A percentile compares a stretch with the other conserved stretches of the same genome.
Conservation (phyloP, 129 eudicot species). For the Scalesia atractyloides region DNA sequence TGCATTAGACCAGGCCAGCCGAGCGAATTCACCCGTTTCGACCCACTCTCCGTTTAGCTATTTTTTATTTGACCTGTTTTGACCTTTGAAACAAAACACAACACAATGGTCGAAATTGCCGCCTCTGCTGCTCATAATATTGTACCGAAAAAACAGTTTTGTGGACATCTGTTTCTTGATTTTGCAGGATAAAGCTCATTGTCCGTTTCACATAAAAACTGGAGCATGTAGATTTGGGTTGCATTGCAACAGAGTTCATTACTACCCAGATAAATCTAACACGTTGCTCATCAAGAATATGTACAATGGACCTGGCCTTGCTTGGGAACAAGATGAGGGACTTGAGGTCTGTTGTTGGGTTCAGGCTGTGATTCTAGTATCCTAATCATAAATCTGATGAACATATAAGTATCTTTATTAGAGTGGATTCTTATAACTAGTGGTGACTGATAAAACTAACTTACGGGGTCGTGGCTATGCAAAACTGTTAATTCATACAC, state of each 20-base stretch:
- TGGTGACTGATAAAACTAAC: conserved; percentile 23
- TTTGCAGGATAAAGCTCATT: conserved; percentile 97
- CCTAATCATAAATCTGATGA: conserved; percentile 52
- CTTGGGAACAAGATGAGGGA: conserved; percentile 99
- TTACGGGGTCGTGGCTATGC: conserved; percentile 1
- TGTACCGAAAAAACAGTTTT: conserved; percentile 15
- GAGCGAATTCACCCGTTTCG: neutral
- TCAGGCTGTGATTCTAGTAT: conserved; percentile 83
- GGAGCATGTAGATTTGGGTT: conserved; percentile 96
- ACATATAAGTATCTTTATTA: conserved; percentile 8
- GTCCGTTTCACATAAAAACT: conserved; percentile 97
- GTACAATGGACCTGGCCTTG: conserved; percentile 97
- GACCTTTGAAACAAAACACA: neutral
- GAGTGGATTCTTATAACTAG: conserved; percentile 2
- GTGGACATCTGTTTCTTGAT: conserved; percentile 17
- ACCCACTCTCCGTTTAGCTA: neutral
- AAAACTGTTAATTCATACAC: conserved; percentile 7
- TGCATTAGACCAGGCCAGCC: neutral
- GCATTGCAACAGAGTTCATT: conserved; percentile 92
- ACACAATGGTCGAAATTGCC: neutral
- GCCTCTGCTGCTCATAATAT: neutral
- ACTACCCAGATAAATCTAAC: conserved; percentile 89
- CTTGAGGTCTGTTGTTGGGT: conserved; percentile 99
- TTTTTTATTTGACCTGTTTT: neutral
- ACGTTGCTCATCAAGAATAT: conserved; percentile 92